Evolutionary conservation across 768 basidiomycete species (phyloP).

Genomic region (Cubamyces lactineus): DNA sequence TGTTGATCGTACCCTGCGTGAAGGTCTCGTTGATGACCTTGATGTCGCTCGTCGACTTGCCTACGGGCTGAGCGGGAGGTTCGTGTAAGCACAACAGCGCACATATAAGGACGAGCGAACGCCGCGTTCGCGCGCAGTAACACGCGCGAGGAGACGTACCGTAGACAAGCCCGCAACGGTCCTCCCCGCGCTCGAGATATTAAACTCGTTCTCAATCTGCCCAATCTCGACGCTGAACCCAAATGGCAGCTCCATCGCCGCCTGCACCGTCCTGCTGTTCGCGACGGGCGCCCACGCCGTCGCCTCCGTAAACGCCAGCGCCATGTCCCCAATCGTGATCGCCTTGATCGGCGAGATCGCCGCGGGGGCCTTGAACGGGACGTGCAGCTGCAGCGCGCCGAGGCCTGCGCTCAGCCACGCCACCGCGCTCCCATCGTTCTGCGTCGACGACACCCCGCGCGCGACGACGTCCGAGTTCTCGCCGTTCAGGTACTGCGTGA

Average conservation of each 20-base stretch:
- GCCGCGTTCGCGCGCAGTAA: too few relatives aligned
- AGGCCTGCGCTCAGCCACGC: constrained; percentile 72
- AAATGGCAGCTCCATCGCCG: constrained; percentile 68
- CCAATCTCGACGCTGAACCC: constrained; percentile 64
- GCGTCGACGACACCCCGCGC: constrained; percentile 59
- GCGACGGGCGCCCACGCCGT: constrained; percentile 62
- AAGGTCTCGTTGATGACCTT: constrained; percentile 52
- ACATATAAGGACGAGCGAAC: too few relatives aligned
- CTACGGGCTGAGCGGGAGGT: constrained; percentile 63
- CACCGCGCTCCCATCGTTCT: constrained; percentile 56
- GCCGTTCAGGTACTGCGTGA: constrained; percentile 74
- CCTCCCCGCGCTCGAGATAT: constrained; percentile 55
- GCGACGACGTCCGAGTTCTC: constrained; percentile 61
- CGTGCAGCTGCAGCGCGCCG: constrained; percentile 55
- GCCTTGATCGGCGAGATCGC: constrained; percentile 65
- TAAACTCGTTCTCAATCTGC: constrained; percentile 68
- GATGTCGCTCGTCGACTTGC: constrained; percentile 66
- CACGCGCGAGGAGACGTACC: too few relatives aligned
- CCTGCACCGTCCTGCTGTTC: constrained; percentile 61
- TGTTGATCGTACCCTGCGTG: constrained; percentile 67
- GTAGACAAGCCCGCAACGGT: constrained; percentile 63
- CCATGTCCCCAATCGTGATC: constrained; percentile 65
- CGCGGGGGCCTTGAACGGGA: constrained; percentile 57
- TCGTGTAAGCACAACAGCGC: too few relatives aligned
- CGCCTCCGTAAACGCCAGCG: constrained; percentile 55